A percentile compares a stretch with the other conserved stretches of the same genome.
Conservation (phyloP, 352 stramenopile genomes). For the Pythium myriotylum region DNA sequence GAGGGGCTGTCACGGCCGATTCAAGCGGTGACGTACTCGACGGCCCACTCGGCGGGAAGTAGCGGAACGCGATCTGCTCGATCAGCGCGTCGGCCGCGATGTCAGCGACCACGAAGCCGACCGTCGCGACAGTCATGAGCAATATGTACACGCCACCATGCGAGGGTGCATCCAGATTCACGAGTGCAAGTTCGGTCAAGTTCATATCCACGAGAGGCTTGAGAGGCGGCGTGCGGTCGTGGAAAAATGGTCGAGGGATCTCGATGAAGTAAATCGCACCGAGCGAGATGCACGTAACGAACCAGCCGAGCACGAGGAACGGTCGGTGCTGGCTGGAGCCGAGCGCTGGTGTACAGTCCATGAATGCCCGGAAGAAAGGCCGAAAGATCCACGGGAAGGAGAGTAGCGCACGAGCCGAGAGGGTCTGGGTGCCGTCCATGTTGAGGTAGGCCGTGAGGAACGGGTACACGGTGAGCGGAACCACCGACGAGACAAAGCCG, state of each 20-base stretch:
- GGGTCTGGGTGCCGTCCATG: slow-evolving; percentile 58
- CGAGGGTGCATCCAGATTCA: slow-evolving; percentile 44
- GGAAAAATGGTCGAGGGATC: slow-evolving; percentile 47
- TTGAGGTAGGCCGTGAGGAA: slow-evolving; percentile 67
- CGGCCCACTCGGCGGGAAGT: slow-evolving; percentile 5
- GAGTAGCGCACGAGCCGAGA: slow-evolving; percentile 48
- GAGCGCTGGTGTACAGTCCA: slow-evolving; percentile 33
- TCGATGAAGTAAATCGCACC: slow-evolving; percentile 36
- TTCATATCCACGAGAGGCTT: slow-evolving; percentile 28
- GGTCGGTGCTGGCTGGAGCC: slow-evolving; percentile 25
- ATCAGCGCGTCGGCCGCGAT: slow-evolving; percentile 67
- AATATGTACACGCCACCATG: slow-evolving; percentile 52
- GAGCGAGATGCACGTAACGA: slow-evolving; percentile 30
- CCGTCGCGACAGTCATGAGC: slow-evolving; percentile 62
- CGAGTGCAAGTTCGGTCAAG: slow-evolving; percentile 23
- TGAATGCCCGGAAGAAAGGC: slow-evolving; percentile 40
- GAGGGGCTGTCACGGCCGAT: slow-evolving; percentile 34
- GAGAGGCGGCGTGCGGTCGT: slow-evolving; percentile 33
- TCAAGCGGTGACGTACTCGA: slow-evolving; percentile 30
- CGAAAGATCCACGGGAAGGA: slow-evolving; percentile 53
- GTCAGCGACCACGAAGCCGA: slow-evolving; percentile 79
- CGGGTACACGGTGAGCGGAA: slow-evolving; percentile 19
- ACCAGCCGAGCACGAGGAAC: slow-evolving; percentile 47
- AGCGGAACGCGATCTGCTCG: slow-evolving; percentile 33
- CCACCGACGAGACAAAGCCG: slow-evolving; percentile 46